These are phyloP conservation scores for Aspergillus flavus DNA, from an alignment of 2,329 filamentous ascomycete species.

Conservation along the genomic window DNA sequence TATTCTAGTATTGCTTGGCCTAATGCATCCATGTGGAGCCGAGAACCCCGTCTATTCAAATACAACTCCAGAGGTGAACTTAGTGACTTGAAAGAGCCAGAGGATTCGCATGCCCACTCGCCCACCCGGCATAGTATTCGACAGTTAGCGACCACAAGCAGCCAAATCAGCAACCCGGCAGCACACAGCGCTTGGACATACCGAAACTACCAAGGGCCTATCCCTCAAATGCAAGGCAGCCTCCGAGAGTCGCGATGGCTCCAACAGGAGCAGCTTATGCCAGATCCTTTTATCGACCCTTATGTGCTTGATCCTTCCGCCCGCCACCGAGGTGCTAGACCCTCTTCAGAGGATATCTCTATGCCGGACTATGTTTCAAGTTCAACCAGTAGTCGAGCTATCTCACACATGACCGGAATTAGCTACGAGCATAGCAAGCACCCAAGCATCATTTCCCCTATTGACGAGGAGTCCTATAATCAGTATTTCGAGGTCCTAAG, in stretches of 20 bases:
- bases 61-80: constrained; percentile 30
- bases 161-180: constrained; percentile 25
- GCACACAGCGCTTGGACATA: constrained; percentile 32
- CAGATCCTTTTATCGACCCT: constrained; percentile 48
- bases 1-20: constrained; percentile 77
- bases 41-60: constrained; percentile 44
- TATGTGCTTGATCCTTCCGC: constrained; percentile 30
- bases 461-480: constrained; percentile 42
- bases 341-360: constrained; percentile 48
- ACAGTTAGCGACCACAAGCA: constrained; percentile 21
- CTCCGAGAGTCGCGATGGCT: constrained; percentile 32
- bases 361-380: constrained; percentile 54
- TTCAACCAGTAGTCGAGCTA: constrained; percentile 42
- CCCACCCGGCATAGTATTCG: constrained; percentile 49
- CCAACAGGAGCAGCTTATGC: constrained; percentile 30
- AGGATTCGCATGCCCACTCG: constrained; percentile 66
- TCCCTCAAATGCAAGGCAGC: constrained; percentile 27
- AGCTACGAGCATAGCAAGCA: constrained; percentile 48
- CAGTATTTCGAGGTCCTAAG: constrained; percentile 42
- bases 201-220: constrained; percentile 33
- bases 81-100: constrained; percentile 46
- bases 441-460: constrained; percentile 34
- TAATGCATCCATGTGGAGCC: constrained; percentile 69
- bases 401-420: constrained; percentile 45
- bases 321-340: constrained; percentile 35